Evolutionary conservation across 768 basidiomycete species (phyloP), one percentile per base, ranked within the genome.

Genomic region (Hydnum rufescens): DNA sequence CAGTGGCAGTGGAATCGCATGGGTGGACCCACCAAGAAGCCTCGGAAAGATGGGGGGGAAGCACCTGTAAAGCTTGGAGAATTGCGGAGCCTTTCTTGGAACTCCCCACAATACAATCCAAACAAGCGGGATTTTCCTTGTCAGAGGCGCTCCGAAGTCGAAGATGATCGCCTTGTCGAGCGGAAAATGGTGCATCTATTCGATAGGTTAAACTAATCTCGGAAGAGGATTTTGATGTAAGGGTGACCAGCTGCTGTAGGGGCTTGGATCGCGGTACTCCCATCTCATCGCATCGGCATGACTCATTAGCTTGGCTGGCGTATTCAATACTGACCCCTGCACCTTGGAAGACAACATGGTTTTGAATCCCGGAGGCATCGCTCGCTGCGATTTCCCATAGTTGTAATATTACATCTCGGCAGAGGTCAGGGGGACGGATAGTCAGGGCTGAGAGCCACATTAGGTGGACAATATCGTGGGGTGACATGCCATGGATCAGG

Each of bases 1-100:
- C 68, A 1, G 78, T 81, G 1, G 79, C 77, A 77, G 52, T 16
- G 57, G 36, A 77, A 16, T 77, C 77, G 0, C 77, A 76, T 58
- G 75, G 65, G 49, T 76, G 80, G 60, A 80, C 61, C 43, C 71
- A 73, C 78, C 78, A 82, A 39, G 77, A 71, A 69, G 80, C 78
- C 13, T 54, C 59, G 30, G 68, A 65, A 59, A 70, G 69, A 59
- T 82, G 78, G 0, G 78, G 77, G 1, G 79, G 78, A 8, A 74
- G 71, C 3, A 72, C 72, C 57, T 78, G 74, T 26, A 73, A 39
- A 8, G 34, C 8, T 19, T 39, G 34, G 8, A 39, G 19, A 19
- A 19, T 39, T 19, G 34, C 34, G 19, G 8, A 8, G 8, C 34
- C 34, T 8, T 39, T 19, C 8, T 39, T 8, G 34, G 34, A 39